Base-by-base conservation (phyloP, 116 monocot species). In the Papilionanthe hybrid region DNA sequence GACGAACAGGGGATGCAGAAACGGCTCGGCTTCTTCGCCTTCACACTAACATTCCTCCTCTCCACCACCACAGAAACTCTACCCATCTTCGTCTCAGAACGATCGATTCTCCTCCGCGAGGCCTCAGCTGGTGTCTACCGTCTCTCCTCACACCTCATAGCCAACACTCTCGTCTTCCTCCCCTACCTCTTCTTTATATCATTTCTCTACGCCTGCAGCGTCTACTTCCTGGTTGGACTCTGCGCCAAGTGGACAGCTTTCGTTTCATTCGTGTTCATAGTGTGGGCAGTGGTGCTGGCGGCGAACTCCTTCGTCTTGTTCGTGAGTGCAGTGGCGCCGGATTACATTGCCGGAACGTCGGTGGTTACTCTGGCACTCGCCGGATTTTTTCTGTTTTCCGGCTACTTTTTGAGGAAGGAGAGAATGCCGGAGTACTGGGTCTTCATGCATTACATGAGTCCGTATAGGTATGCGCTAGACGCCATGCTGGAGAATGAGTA, bases 271-370 rank as follows among this genome's bases (percentile, higher is more conserved):
- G 87, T 89, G 19, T 48, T 91, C 12, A 84, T 93, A 18, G 86
- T 91, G 9, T 98, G 94, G 98, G 87, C 85, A 23, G 84, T 93
- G 25, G 86, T 98, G 11, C 87, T 98, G 22, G 89, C 91, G 41
- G 98, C 94, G 30, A 98, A 98, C 88, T 98, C 98, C 0, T 93
- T 94, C 81, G 92, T 94, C 8, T 91, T 98, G 15, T 90, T 98
- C 83, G 53, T 98, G 0, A 92, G 98, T 76, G 92, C 94, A 0
- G 67, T 98, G 0, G 89, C 94, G 1, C 98, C 94, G 12, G 90
- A 94, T 80, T 98, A 94, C 90, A 94, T 98, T 53, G 91, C 94
- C 53, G 92, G 98, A 13, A 94, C 90, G 44, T 91, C 93, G n/a
- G 81, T 94, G 49, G 80, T 98, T 23, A 90, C 91, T 12, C 84